These are phyloP conservation scores for Fusarium albosuccineum DNA, from an alignment of 2,329 filamentous ascomycete species.

Conservation along the genomic window DNA sequence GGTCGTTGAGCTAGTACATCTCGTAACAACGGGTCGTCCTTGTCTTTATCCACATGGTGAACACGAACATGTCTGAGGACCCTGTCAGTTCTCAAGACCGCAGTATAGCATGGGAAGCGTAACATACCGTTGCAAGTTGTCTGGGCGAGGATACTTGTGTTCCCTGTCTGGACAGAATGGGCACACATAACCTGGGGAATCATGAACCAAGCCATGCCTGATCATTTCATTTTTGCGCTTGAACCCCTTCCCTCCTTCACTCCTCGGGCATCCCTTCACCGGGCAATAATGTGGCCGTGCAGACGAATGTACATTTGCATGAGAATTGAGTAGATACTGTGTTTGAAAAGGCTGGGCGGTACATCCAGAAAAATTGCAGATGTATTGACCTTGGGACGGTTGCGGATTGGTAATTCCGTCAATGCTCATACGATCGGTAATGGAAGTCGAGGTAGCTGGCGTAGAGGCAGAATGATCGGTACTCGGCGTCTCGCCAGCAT, in stretches of 20 bases:
- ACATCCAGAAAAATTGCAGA: slow-evolving; percentile 74
- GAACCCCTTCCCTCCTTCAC: slow-evolving; percentile 75
- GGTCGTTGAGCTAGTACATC: slow-evolving; percentile 88
- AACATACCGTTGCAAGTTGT: slow-evolving; percentile 89
- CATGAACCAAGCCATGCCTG: slow-evolving; percentile 86
- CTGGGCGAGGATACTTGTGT: slow-evolving; percentile 93
- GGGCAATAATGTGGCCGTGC: slow-evolving; percentile 75
- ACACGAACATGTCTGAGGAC: slow-evolving; percentile 84
- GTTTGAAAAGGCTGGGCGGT: slow-evolving; percentile 82
- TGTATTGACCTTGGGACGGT: slow-evolving; percentile 64
- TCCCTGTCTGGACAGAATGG: slow-evolving; percentile 95
- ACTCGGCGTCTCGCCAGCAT: slow-evolving; percentile 61
- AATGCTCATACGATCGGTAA: slow-evolving; percentile 69
- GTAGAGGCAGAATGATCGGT: slow-evolving; percentile 60
- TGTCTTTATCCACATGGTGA: slow-evolving; percentile 90
- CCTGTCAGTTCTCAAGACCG: slow-evolving; percentile 18
- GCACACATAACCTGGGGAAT: slow-evolving; percentile 94
- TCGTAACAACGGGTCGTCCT: slow-evolving; percentile 84
- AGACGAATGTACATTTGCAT: slow-evolving; percentile 78
- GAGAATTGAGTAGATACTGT: slow-evolving; percentile 81
- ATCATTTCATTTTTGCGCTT: slow-evolving; percentile 83
- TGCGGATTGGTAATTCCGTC: slow-evolving; percentile 68
- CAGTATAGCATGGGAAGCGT: no score
- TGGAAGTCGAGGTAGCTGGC: slow-evolving; percentile 55
- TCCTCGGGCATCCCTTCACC: slow-evolving; percentile 72